Percentiles rank a stretch among this genome's conserved stretches.
Conservation (phyloP, 2,329 filamentous ascomycete species). For the Alternaria hordeiaustralica region DNA sequence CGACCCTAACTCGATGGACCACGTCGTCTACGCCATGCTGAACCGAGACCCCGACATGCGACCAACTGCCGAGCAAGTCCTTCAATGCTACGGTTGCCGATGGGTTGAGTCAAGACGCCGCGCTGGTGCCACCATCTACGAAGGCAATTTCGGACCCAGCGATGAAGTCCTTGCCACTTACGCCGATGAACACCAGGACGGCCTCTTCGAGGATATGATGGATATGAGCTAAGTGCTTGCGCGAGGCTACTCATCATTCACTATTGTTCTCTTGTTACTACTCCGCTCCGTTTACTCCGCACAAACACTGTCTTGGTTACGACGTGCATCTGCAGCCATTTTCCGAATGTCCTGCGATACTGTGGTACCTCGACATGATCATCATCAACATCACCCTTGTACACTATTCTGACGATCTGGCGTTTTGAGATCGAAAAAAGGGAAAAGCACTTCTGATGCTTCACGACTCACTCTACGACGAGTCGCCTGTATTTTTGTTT, state of each 20-base stretch:
- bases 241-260: neutral
- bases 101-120: slow-evolving; percentile 82
- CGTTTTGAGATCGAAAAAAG: slow-evolving; percentile 19
- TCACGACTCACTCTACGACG: slow-evolving; percentile 10
- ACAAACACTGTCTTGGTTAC: slow-evolving; percentile 12
- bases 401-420: slow-evolving; percentile 11
- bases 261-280: neutral
- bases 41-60: slow-evolving; percentile 74
- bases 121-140: slow-evolving; percentile 91
- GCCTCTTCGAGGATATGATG: slow-evolving; percentile 63
- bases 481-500: slow-evolving; percentile 10
- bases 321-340: slow-evolving; percentile 16
- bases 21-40: slow-evolving; percentile 88
- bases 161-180: slow-evolving; percentile 62
- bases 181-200: slow-evolving; percentile 51
- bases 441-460: slow-evolving; percentile 21
- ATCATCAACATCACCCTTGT: slow-evolving; percentile 17
- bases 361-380: slow-evolving; percentile 8
- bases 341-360: slow-evolving; percentile 17
- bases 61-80: slow-evolving; percentile 75
- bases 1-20: slow-evolving; percentile 79
- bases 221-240: slow-evolving; percentile 52
- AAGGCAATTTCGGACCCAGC: slow-evolving; percentile 91
- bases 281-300: neutral
- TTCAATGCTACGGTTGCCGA: slow-evolving; percentile 73